phyloP scores from a whole-genome alignment of 2,329 filamentous ascomycete species.

The Rhynchosporium graminicola region DNA sequence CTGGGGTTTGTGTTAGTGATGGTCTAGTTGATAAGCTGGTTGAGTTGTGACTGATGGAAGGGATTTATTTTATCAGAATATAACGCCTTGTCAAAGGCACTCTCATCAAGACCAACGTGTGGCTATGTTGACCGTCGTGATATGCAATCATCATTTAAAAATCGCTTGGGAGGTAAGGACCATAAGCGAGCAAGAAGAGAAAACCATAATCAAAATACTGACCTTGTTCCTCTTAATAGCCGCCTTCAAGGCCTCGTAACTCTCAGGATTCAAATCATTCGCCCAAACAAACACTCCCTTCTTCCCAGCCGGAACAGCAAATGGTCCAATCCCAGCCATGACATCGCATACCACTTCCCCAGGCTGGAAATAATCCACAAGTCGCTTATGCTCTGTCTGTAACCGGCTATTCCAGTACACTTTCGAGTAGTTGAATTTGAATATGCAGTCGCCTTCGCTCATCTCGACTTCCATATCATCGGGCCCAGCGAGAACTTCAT shows the following conservation, averaged over 20 bases:
- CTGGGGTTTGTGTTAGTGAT: slow-evolving; percentile 40
- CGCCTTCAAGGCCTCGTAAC: slow-evolving; percentile 69
- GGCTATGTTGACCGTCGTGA: slow-evolving; percentile 89
- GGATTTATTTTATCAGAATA: slow-evolving; percentile 24
- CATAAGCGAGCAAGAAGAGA: neutral
- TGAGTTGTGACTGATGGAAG: neutral
- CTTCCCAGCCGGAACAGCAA: slow-evolving; percentile 88
- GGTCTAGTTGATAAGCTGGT: neutral
- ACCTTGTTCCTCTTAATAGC: slow-evolving; percentile 82
- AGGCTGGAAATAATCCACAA: slow-evolving; percentile 73
- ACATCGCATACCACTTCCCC: slow-evolving; percentile 93
- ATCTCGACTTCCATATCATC: slow-evolving; percentile 83
- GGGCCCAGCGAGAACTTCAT: slow-evolving; percentile 83
- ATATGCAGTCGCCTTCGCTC: slow-evolving; percentile 80
- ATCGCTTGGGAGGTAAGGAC: neutral
- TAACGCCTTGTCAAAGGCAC: slow-evolving; percentile 71
- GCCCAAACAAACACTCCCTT: slow-evolving; percentile 92
- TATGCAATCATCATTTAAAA: slow-evolving; percentile 68
- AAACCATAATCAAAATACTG: slow-evolving; percentile 23
- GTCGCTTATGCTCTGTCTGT: slow-evolving; percentile 81
- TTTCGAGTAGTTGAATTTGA: slow-evolving; percentile 90
- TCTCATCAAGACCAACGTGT: slow-evolving; percentile 69
- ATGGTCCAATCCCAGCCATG: slow-evolving; percentile 96
- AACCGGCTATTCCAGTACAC: slow-evolving; percentile 98
- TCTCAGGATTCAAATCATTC: slow-evolving; percentile 95